Conservation (phyloP, 164 flowering plant species). For the Macadamia tetraphylla region DNA sequence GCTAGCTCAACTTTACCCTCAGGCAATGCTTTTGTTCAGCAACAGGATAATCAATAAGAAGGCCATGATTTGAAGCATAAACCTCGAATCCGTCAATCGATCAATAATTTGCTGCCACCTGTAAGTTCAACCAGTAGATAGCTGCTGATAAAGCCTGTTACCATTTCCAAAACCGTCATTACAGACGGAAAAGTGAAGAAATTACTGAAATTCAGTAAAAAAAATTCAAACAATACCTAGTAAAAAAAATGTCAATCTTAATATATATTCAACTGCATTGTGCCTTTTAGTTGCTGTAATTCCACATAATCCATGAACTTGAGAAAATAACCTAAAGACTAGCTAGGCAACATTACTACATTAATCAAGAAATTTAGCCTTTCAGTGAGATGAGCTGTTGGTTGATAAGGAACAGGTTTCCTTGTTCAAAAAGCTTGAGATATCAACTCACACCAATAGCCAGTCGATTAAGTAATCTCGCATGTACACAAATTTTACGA, state of each 20-base stretch:
- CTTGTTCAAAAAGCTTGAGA: no score
- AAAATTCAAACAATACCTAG: not conserved
- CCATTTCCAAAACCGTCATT: conserved; percentile 54
- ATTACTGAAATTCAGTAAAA: conserved; percentile 1
- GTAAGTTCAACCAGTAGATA: conserved; percentile 99
- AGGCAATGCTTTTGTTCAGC: conserved; percentile 32
- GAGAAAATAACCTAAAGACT: not conserved
- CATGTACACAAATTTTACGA: no score
- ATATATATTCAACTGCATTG: not conserved
- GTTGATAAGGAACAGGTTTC: no score
- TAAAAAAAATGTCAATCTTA: no score
- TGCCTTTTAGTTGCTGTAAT: not conserved
- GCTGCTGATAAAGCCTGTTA: conserved; percentile 98
- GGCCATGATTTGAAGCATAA: conserved; percentile 39
- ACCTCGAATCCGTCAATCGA: conserved; percentile 30
- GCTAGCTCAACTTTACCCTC: conserved; percentile 5
- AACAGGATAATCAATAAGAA: conserved; percentile 51
- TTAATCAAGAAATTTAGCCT: not conserved
- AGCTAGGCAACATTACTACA: not conserved
- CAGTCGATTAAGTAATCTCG: no score
- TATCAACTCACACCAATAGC: no score
- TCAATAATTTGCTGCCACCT: conserved; percentile 75
- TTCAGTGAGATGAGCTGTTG: no score
- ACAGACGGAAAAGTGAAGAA: conserved; percentile 34
- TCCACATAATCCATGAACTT: not conserved